Base-by-base conservation (phyloP, 495 filamentous ascomycete genomes). In the Tuber indicum region DNA sequence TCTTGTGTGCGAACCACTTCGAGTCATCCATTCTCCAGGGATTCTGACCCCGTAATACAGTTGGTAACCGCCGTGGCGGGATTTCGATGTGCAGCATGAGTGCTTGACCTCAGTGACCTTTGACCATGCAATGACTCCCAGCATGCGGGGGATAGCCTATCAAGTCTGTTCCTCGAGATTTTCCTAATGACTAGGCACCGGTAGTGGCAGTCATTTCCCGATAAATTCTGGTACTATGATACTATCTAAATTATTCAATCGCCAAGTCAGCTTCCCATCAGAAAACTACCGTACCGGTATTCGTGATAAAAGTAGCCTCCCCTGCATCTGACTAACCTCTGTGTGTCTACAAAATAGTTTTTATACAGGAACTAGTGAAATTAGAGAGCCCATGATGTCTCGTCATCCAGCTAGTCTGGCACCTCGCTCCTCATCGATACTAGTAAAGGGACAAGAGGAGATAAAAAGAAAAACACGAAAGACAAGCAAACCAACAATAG, bases 381-480 rank as follows among this genome's bases (percentile, higher is more conserved):
- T 44, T 23, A 71, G 62, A 75, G 14, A 75, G 47, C 47, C 26
- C 69, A 72, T 49, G 52, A 62, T 14, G 32, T 36, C 43, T 21
- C 19, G 41, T 72, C 32, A 39, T 32, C 66, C 19, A 39, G 16
- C 74, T n/a, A 36, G 46, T 46, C 52, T 49, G 0, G 43, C 36
- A 72, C n/a, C 41, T 46, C 43, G n/a, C 19, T 42, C 62, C 74
- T 3, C 17, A 52, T 41, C 46, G 3, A 75, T 17, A n/a, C 49
- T n/a, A n/a, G 47, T n/a, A 41, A 41, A 52, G 32, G 26, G 49
- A 47, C 41, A n/a, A 23, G 36, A 26, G 36, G 39, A 19, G 32
- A 42, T 73, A 72, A 46, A 71, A 72, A 72, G 72, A 49, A 47
- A 43, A 75, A 36, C 12, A 71, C 14, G 62, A 32, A 46, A 43